Evolutionary conservation across 257 asterid genomes (phyloP).

Genomic region (Lycium barbarum): DNA sequence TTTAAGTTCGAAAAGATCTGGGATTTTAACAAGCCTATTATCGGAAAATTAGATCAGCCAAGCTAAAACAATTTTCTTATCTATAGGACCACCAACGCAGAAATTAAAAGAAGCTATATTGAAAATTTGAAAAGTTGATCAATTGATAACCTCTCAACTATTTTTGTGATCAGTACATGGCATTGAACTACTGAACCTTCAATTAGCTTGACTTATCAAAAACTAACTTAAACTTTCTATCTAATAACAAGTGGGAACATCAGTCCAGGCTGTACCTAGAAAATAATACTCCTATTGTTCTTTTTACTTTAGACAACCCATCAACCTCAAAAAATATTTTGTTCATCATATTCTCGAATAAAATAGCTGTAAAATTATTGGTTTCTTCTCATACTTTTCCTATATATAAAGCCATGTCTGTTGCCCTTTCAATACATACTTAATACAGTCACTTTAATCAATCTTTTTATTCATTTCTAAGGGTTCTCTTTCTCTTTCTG

Average conservation of each 20-base stretch:
- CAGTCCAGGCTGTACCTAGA: slow-evolving; percentile 12
- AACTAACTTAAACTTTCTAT: neutral
- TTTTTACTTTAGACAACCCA: slow-evolving; percentile 7
- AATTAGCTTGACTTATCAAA: neutral
- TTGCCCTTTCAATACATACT: neutral
- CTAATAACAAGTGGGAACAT: neutral
- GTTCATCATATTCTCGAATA: neutral
- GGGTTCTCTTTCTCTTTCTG: neutral
- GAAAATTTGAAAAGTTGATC: slow-evolving; percentile 17
- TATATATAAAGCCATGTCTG: neutral
- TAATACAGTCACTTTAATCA: slow-evolving; percentile 7
- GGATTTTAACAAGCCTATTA: neutral
- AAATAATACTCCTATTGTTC: neutral
- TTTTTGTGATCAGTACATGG: neutral
- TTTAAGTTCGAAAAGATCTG: too few species aligned
- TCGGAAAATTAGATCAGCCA: neutral
- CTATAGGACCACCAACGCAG: slow-evolving; percentile 1
- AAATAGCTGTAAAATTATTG: slow-evolving; percentile 4
- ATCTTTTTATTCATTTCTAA: neutral
- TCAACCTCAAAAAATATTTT: neutral
- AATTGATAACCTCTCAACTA: slow-evolving; percentile 5
- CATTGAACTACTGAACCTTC: neutral
- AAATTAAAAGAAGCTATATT: neutral
- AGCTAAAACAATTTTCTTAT: neutral
- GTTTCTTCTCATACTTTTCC: neutral